phyloP scores from a whole-genome alignment of 2,329 filamentous ascomycete genomes.

The Alternaria consortialis region DNA sequence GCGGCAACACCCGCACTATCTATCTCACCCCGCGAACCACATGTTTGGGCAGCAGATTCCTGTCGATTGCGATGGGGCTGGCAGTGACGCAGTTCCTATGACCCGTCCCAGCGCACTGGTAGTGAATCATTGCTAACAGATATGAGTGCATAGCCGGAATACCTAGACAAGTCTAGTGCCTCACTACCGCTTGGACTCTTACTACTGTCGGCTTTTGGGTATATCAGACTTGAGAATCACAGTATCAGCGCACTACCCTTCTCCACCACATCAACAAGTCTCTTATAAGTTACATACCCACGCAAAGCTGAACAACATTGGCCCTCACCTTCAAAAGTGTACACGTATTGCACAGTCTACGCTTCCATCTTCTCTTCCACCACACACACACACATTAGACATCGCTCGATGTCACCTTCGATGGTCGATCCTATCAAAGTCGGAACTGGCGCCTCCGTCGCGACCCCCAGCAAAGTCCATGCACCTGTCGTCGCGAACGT shows the following conservation, averaged over 20 bases:
- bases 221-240: not conserved
- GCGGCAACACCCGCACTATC: not conserved
- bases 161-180: not conserved
- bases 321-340: not conserved
- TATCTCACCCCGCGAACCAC: slow-evolving; percentile 4
- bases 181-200: not conserved
- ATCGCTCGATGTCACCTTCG: slow-evolving; percentile 2
- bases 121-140: slow-evolving; percentile 12
- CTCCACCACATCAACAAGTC: not conserved
- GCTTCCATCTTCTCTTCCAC: not conserved
- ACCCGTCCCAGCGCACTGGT: not conserved
- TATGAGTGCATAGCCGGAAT: not conserved
- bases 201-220: not conserved
- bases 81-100: slow-evolving; percentile 6
- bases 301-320: not conserved
- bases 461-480: not conserved
- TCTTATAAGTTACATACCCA: not conserved
- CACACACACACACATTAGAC: not conserved
- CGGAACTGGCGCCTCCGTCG: not conserved
- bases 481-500: not conserved
- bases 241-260: not conserved
- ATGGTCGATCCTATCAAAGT: slow-evolving; percentile 13
- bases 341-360: not conserved
- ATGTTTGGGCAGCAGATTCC: slow-evolving; percentile 3
- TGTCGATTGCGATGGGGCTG: not conserved